Evolutionary conservation across 768 basidiomycete species (phyloP).

Genomic region (Mycena albidolilacea): DNA sequence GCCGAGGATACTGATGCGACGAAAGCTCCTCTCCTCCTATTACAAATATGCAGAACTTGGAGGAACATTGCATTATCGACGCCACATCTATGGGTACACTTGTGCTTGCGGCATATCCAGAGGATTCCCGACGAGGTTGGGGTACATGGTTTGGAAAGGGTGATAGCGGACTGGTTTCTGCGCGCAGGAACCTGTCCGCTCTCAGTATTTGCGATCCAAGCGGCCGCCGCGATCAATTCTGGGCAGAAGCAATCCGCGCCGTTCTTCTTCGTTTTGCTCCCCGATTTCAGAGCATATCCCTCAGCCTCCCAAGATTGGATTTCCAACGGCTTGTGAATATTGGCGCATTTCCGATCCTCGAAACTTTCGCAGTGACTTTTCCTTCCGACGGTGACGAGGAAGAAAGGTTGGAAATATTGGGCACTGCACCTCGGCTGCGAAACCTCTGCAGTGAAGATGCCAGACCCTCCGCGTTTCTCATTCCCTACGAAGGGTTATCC

Average conservation of each 20-base stretch:
- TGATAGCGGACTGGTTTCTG: constrained; percentile 6
- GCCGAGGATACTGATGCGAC: too few relatives aligned
- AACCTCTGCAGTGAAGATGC: not conserved
- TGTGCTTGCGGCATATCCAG: not conserved
- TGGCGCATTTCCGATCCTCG: too few relatives aligned
- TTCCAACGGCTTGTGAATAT: not conserved
- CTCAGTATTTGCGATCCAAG: not conserved
- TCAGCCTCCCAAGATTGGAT: too few relatives aligned
- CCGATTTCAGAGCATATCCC: not conserved
- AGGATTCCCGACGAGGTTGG: not conserved
- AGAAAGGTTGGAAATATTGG: not conserved
- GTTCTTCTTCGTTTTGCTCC: not conserved
- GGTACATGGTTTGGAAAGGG: not conserved
- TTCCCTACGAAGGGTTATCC: not conserved
- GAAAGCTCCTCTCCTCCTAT: too few relatives aligned
- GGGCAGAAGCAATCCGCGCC: not conserved
- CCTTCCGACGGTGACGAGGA: too few relatives aligned
- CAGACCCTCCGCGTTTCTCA: not conserved
- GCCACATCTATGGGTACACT: not conserved
- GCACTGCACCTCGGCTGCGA: not conserved
- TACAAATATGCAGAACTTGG: too few relatives aligned
- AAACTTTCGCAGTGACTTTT: not conserved
- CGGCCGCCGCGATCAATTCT: not conserved
- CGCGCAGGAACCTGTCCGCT: constrained; percentile 7
- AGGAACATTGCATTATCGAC: too few relatives aligned